Base-by-base conservation (phyloP, 2,329 filamentous ascomycete species). In the Microcera coccophila region DNA sequence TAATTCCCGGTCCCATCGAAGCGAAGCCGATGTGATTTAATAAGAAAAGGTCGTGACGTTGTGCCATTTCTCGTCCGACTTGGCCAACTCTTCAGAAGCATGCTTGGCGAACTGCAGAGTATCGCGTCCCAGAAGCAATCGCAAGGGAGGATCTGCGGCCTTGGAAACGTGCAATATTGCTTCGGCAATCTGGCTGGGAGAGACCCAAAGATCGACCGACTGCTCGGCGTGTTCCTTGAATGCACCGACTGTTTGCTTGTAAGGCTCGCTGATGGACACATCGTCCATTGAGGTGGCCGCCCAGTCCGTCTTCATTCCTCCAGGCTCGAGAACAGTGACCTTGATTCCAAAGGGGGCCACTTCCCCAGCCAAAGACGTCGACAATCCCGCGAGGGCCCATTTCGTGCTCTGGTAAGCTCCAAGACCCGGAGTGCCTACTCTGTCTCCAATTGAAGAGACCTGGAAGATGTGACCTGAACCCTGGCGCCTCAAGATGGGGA, bases 271-370 rank as follows among this genome's bases (percentile, higher is more conserved):
- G 15, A 65, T 45, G 4, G 49, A 40, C 0, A 41, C 44, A 0
- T 51, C 40, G 7, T 40, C 28, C 64, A 64, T 65, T 4, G 58
- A 62, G 12, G 55, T 54, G 3, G 55, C 60, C 12, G 63, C 60
- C 65, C 62, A 68, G 40, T 69, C 63, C 0, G 67, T 70, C 38
- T 60, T 59, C 32, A 70, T 66, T 24, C 62, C 66, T 9, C 66
- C 67, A 2, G 67, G 67, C 42, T 68, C 66, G 2, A 69, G 43
- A 4, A 66, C 57, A 12, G 65, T 67, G 2, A 69, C 52, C 37
- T 63, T 64, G 40, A 71, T 63, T 1, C 68, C 67, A 10, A 69
- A 48, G 1, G 61, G 46, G 2, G 56, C 42, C 2, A 69, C 40
- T 38, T 70, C 68, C 19, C 60, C 44, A 1, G 60, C 55, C 8